phyloP scores from a whole-genome alignment of 2,329 filamentous ascomycete species.

The Teratosphaeria epicoccoides region DNA sequence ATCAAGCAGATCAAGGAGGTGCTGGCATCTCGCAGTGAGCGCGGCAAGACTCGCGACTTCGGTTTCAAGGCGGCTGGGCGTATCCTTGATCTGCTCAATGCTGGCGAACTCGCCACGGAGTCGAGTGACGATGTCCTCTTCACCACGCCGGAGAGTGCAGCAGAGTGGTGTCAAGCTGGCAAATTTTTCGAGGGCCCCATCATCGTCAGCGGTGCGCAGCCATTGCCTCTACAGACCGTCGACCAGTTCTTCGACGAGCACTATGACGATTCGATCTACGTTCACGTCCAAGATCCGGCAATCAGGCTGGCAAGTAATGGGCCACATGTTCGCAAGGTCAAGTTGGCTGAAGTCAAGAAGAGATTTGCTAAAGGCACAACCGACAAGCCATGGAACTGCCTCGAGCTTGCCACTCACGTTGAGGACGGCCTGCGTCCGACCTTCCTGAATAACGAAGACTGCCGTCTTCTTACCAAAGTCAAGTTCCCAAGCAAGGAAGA shows the following conservation, averaged over 20 bases:
- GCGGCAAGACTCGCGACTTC: slow-evolving; percentile 4
- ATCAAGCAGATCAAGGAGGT: neutral
- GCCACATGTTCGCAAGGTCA: slow-evolving; percentile 11
- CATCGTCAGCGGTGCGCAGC: slow-evolving; percentile 19
- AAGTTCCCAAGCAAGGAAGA: slow-evolving; percentile 19
- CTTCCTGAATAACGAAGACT: slow-evolving; percentile 24
- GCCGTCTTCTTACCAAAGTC: slow-evolving; percentile 23
- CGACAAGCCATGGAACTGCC: slow-evolving; percentile 21
- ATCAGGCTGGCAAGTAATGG: slow-evolving; percentile 4
- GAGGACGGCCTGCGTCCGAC: slow-evolving; percentile 23
- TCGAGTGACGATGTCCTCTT: slow-evolving; percentile 15
- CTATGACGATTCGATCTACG: slow-evolving; percentile 21
- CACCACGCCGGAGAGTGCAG: slow-evolving; percentile 15
- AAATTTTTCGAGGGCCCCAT: slow-evolving; percentile 18
- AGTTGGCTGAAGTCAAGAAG: slow-evolving; percentile 17
- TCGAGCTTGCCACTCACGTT: slow-evolving; percentile 23
- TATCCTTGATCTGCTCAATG: slow-evolving; percentile 17
- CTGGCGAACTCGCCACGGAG: slow-evolving; percentile 11
- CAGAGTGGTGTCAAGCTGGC: slow-evolving; percentile 11
- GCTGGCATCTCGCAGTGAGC: neutral
- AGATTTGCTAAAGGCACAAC: slow-evolving; percentile 11
- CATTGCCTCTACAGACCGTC: slow-evolving; percentile 16
- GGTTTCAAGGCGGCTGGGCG: slow-evolving; percentile 11
- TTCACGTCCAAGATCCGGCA: slow-evolving; percentile 21
- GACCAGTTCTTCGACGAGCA: slow-evolving; percentile 19